Evolutionary conservation across 164 flowering plant genomes (phyloP), one percentile per base, ranked within the genome.

Genomic region (Hamamelis virginiana): DNA sequence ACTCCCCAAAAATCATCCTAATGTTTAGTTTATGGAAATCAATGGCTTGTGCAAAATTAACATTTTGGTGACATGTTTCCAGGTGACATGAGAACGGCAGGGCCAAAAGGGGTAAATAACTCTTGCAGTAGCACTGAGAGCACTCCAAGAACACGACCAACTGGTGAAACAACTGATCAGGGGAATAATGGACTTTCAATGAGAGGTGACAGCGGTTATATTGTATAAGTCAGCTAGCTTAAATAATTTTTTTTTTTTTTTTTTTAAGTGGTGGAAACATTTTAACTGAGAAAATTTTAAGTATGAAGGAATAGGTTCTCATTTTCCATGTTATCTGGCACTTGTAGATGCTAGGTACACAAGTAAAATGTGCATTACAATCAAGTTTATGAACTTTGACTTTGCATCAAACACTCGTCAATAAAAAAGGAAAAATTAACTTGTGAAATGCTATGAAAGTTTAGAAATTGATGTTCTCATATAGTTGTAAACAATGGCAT

Each of bases 81-180:
- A 75, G 84, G 71, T 77, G 83, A 74, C 73, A 38, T 78, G 47
- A 76, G 68, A 74, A 77, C 80, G 77, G 61, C 84, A 72, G 90
- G 77, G n/a, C 80, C 85, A 67, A 38, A 72, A 22, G 58, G 57
- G 57, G 70, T 72, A 48, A 81, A 80, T 75, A 89, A 89, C 65
- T 80, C 80, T 73, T 84, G 85, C 74, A 85, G 90, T 76, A 81
- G 92, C 72, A 75, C 82, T 68, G 91, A 86, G 62, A 86, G 89
- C 86, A 82, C 85, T 70, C 84, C 81, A 47, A 79, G 78, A 71
- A 46, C 78, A 65, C 75, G 74, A 67, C 74, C 75, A 63, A 66
- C 60, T 66, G 77, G 75, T 64, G 87, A 84, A 70, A 62, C 70
- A 22, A 73, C 67, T 69, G 87, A 84, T 62, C 84, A 74, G 68